phyloP scores from a whole-genome alignment of 805 yeast genomes.

The Candida anglica region DNA sequence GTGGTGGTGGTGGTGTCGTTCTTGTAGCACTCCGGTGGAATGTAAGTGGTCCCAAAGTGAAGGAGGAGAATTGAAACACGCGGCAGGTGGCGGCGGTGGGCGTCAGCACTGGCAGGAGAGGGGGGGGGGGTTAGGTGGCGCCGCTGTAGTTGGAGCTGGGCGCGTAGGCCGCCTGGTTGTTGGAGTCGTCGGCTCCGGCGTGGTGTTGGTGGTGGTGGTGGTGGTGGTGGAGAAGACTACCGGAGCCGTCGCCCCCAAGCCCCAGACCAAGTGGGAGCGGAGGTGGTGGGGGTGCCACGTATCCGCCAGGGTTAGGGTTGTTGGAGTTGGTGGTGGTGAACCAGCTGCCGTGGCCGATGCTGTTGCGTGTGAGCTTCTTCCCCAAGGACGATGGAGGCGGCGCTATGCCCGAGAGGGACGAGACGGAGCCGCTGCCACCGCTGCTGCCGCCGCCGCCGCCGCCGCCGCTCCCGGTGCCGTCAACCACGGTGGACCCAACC shows the following conservation, averaged over 20 bases:
- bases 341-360: conserved; percentile 2
- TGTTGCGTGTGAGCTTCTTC: neutral
- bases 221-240: conserved; percentile 1
- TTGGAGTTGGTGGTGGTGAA: conserved; percentile 2
- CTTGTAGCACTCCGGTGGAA: no score
- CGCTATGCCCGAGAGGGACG: neutral
- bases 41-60: no score
- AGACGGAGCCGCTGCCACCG: conserved; percentile 1
- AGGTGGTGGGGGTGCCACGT: conserved; percentile 4
- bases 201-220: conserved; percentile 1
- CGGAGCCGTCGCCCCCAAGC: neutral
- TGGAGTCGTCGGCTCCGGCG: neutral
- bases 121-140: neutral
- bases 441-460: neutral
- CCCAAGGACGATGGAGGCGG: conserved; percentile 1
- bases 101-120: conserved; percentile 7
- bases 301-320: conserved; percentile 3
- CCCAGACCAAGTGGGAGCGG: neutral
- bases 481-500: conserved; percentile 4
- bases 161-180: conserved; percentile 2
- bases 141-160: conserved; percentile 3
- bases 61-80: no score
- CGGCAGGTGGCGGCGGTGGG: no score
- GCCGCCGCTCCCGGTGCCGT: neutral
- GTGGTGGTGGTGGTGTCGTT: no score